phyloP scores from a whole-genome alignment of 768 basidiomycete species.

The Tricholoma bakamatsutake region DNA sequence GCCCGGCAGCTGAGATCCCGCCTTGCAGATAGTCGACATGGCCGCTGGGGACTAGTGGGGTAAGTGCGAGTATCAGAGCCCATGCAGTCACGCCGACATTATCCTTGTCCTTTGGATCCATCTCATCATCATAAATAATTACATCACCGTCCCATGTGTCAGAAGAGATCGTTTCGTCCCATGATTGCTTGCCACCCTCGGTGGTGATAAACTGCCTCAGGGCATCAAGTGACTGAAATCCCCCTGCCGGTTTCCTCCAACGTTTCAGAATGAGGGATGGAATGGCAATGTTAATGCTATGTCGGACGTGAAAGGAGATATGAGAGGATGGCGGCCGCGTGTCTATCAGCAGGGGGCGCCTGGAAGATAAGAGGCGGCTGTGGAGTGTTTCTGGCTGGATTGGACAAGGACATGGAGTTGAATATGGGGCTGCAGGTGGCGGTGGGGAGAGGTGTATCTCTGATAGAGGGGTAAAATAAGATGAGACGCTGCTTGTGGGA shows the following conservation, averaged over 20 bases:
- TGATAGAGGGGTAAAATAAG: constrained; percentile 50
- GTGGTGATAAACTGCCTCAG: constrained; percentile 81
- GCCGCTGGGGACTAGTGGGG: constrained; percentile 50
- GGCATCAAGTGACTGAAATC: constrained; percentile 59
- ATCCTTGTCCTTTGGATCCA: constrained; percentile 59
- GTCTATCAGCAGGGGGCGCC: constrained; percentile 72
- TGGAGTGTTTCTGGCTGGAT: constrained; percentile 43
- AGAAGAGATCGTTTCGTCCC: constrained; percentile 56
- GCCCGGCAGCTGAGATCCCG: constrained; percentile 58
- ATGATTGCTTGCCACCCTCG: constrained; percentile 61
- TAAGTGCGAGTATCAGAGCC: constrained; percentile 61
- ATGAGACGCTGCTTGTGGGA: constrained; percentile 34
- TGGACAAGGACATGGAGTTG: constrained; percentile 22
- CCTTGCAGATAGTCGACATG: constrained; percentile 66
- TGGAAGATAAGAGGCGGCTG: constrained; percentile 40
- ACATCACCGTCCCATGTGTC: constrained; percentile 72
- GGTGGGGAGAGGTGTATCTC: constrained; percentile 21
- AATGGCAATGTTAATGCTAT: constrained; percentile 81
- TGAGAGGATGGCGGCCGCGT: constrained; percentile 68
- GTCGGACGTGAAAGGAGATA: constrained; percentile 54
- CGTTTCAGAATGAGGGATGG: constrained; percentile 90
- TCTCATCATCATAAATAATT: constrained; percentile 73
- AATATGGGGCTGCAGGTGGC: constrained; percentile 20
- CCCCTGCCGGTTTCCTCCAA: constrained; percentile 63
- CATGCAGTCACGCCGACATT: constrained; percentile 56